These are phyloP conservation scores for Fusarium liriodendri DNA, from an alignment of 2,329 filamentous ascomycete species.

Conservation along the genomic window DNA sequence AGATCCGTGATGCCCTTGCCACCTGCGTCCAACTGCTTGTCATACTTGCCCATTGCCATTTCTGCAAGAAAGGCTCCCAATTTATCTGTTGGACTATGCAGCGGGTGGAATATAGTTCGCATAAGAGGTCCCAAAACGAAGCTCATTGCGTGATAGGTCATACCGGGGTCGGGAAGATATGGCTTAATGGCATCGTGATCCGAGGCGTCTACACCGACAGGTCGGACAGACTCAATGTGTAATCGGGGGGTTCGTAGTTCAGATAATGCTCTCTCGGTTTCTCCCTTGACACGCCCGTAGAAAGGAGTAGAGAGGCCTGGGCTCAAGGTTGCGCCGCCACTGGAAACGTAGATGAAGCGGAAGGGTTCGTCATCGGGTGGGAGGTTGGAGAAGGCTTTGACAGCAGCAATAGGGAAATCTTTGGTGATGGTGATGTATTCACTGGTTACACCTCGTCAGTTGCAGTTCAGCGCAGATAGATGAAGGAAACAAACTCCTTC, in stretches of 20 bases:
- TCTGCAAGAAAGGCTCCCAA: neutral
- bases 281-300: neutral
- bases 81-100: neutral
- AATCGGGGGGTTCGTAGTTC: neutral
- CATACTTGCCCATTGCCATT: neutral
- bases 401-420: neutral
- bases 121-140: neutral
- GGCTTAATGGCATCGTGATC: neutral
- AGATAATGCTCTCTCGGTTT: neutral
- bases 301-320: neutral
- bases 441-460: neutral
- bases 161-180: neutral
- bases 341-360: neutral
- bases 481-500: neutral
- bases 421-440: neutral
- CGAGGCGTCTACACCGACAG: neutral
- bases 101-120: neutral
- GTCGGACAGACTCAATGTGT: neutral
- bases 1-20: neutral
- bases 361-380: neutral
- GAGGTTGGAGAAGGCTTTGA: neutral
- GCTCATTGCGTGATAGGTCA: neutral
- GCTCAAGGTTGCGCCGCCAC: neutral
- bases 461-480: neutral
- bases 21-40: neutral